phyloP scores from a whole-genome alignment of 495 filamentous ascomycete genomes.

The Aspergillus kassunensis region DNA sequence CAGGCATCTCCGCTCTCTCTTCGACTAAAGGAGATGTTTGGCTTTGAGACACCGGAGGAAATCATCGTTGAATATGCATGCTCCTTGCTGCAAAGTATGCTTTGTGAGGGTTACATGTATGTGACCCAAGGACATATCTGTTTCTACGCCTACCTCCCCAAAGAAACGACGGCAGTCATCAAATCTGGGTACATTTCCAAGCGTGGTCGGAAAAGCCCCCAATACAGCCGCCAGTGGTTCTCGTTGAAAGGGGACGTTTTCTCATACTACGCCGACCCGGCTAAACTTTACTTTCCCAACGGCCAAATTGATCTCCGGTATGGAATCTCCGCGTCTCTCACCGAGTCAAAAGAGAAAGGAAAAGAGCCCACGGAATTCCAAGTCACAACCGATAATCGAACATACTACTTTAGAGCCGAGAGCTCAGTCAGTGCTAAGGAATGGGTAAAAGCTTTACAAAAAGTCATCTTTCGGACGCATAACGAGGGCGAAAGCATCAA shows the following conservation, averaged over 20 bases:
- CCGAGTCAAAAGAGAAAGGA: slow-evolving; percentile 63
- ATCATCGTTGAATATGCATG: slow-evolving; percentile 91
- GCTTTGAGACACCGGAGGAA: slow-evolving; percentile 76
- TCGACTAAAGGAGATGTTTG: slow-evolving; percentile 83
- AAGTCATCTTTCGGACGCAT: slow-evolving; percentile 91
- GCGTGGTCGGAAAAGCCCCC: slow-evolving; percentile 83
- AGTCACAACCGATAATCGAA: slow-evolving; percentile 76
- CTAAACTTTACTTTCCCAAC: slow-evolving; percentile 85
- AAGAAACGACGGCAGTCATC: slow-evolving; percentile 72
- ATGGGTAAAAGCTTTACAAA: slow-evolving; percentile 93
- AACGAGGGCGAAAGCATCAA: slow-evolving; percentile 98
- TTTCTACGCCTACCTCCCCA: slow-evolving; percentile 94
- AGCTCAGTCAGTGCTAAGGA: slow-evolving; percentile 86
- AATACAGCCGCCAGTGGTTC: slow-evolving; percentile 95
- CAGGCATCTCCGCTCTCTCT: slow-evolving; percentile 52
- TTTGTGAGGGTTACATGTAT: slow-evolving; percentile 95
- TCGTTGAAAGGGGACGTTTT: slow-evolving; percentile 90
- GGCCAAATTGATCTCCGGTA: slow-evolving; percentile 92
- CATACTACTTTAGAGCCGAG: slow-evolving; percentile 86
- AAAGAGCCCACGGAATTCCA: slow-evolving; percentile 70
- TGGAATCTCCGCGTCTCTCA: slow-evolving; percentile 76
- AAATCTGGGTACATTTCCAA: slow-evolving; percentile 91
- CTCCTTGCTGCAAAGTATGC: slow-evolving; percentile 86
- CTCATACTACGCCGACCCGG: slow-evolving; percentile 83
- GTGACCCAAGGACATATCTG: slow-evolving; percentile 91